Evolutionary conservation across 768 basidiomycete genomes (phyloP), one percentile per base, ranked within the genome.

Genomic region (Ramaria sp.): DNA sequence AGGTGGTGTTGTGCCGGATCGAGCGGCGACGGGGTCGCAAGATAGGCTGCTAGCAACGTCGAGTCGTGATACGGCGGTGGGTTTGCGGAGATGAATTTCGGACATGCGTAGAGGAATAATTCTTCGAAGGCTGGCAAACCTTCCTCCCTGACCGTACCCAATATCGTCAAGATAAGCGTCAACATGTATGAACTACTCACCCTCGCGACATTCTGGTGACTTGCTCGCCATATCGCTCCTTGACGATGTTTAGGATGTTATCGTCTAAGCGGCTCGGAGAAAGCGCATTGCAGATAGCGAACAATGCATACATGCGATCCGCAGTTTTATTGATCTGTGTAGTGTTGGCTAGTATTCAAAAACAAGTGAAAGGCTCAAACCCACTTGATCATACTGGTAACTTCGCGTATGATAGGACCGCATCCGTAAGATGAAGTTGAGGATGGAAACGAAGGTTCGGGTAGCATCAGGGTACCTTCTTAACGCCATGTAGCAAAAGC

Each of bases 371-470:
- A 50, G 27, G 24, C 15, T 25, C 12, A 12, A 16, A 54, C 71
- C 32, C 57, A 87, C 89, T 75, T 94, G 92, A 63, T 96, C 93
- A 62, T 96, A 96, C 65, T 97, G 93, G 66, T 95, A 95, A 64
- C 88, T 89, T 61, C 94, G 73, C 9, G 94, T 95, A 72, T 99
- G 94, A 69, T 95, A 96, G 65, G 94, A 91, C 62, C 93, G 81
- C 82, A 96, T 93, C 16, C 95, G 80, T 72, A 90, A 83, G 64
- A 95, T 91, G 75, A 96, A 94, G 73, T 94, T 94, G 45, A 96
- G 74, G 64, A 95, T 86, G 12, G 85, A 84, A 36, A 92, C 88
- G 65, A 97, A 95, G 4, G 89, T 84, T 37, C 93, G 87, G 66
- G 90, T 91, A 22, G 96, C 96, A 65, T 99, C 96, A 3, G 93